These are phyloP conservation scores for Syzygium aromaticum DNA, from an alignment of 345 rosid genomes.

Conservation along the genomic window DNA sequence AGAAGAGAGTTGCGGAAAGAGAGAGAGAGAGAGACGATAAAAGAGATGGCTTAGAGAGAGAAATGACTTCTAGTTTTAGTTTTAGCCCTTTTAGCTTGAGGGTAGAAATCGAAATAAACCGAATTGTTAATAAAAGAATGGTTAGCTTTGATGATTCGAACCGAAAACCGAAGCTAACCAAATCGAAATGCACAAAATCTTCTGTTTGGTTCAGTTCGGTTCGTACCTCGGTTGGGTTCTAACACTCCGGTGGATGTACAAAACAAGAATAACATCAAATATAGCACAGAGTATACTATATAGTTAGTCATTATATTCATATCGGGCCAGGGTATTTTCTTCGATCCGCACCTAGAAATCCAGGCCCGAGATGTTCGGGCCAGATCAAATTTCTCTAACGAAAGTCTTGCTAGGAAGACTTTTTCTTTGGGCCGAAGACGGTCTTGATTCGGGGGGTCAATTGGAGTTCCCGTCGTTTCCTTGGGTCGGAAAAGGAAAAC, in stretches of 20 bases:
- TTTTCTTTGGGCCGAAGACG: background rate
- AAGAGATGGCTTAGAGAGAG: no score
- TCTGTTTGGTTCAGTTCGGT: no score
- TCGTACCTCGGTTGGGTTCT: no score
- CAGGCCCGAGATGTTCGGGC: background rate
- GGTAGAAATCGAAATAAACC: no score
- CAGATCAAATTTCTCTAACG: background rate
- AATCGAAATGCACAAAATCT: no score
- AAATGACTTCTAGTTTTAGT: no score
- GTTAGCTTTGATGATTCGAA: no score
- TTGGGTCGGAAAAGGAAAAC: background rate
- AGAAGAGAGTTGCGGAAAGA: no score
- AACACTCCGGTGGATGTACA: background rate
- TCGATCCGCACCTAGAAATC: background rate
- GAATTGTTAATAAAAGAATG: no score
- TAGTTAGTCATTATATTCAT: background rate
- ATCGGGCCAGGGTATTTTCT: background rate
- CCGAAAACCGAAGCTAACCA: no score
- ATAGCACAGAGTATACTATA: background rate
- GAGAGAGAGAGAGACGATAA: no score
- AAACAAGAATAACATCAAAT: background rate
- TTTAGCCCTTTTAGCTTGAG: no score
- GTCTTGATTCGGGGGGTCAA: background rate
- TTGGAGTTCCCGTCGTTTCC: fast-evolving
- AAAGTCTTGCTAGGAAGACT: background rate